phyloP scores from a whole-genome alignment of 257 asterid genomes.

The Verbena officinalis region DNA sequence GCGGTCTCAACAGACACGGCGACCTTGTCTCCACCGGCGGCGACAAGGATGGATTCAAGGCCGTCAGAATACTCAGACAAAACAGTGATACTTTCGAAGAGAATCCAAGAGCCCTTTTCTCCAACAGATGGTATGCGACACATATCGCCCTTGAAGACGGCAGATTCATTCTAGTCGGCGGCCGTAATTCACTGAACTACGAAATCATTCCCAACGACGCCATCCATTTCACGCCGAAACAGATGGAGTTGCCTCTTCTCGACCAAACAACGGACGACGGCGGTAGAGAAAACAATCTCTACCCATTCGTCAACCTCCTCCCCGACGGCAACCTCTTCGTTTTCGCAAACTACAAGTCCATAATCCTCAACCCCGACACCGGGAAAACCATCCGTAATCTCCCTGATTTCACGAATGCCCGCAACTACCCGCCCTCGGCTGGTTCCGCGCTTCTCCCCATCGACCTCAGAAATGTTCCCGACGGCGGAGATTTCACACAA shows the following conservation, averaged over 20 bases:
- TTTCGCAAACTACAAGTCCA: conserved; percentile 71
- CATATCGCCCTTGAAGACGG: conserved; percentile 63
- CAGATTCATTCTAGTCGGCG: conserved; percentile 60
- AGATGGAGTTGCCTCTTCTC: conserved; percentile 57
- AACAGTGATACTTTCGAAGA: conserved; percentile 57
- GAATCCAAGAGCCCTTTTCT: conserved; percentile 43
- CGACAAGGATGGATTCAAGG: conserved; percentile 49
- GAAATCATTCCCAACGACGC: conserved; percentile 65
- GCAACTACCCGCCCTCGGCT: conserved; percentile 86
- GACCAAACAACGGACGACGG: conserved; percentile 53
- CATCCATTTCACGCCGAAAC: conserved; percentile 40
- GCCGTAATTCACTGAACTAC: conserved; percentile 65
- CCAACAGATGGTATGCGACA: conserved; percentile 76
- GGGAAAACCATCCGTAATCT: conserved; percentile 52
- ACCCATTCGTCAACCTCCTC: conserved; percentile 78
- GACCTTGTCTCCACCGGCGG: conserved; percentile 80
- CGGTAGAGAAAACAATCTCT: conserved; percentile 72
- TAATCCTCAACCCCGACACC: conserved; percentile 61
- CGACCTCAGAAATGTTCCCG: conserved; percentile 36
- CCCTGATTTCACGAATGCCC: conserved; percentile 61
- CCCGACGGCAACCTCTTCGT: conserved; percentile 83
- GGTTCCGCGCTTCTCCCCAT: conserved; percentile 79
- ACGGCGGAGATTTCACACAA: background rate
- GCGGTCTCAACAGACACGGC: conserved; percentile 62
- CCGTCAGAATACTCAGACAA: conserved; percentile 49